phyloP scores from a whole-genome alignment of 768 basidiomycete genomes.

The Amanita polypyramis region DNA sequence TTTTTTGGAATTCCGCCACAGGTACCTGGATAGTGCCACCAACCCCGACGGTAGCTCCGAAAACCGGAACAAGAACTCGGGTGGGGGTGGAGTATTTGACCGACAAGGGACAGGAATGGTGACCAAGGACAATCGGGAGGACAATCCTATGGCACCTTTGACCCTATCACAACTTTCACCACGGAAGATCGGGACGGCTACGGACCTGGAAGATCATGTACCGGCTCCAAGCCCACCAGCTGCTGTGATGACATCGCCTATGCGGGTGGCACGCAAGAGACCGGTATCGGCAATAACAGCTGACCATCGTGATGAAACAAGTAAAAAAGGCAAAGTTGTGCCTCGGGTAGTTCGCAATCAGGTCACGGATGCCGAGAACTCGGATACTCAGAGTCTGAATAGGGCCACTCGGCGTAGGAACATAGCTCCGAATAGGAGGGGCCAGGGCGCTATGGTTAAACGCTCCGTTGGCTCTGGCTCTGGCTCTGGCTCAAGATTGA shows the following conservation, averaged over 20 bases:
- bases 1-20: background rate
- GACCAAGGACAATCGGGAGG: background rate
- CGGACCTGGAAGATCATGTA: constrained; percentile 3
- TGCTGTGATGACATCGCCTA: constrained; percentile 23
- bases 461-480: background rate
- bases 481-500: constrained; percentile 8
- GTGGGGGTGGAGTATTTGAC: background rate
- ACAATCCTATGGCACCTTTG: constrained; percentile 17
- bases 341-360: constrained; percentile 2
- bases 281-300: constrained; percentile 19
- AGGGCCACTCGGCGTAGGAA: background rate
- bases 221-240: constrained; percentile 7
- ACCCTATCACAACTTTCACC: constrained; percentile 46
- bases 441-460: background rate
- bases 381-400: background rate
- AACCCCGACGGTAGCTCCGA: background rate
- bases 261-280: constrained; percentile 39
- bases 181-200: constrained; percentile 14
- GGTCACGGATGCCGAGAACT: background rate
- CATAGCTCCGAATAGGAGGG: background rate
- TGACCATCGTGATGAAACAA: constrained; percentile 11
- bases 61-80: background rate
- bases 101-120: background rate
- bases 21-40: background rate
- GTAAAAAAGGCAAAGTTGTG: constrained; percentile 21